These are phyloP conservation scores for Penicillium concentricum DNA, from an alignment of 2,329 filamentous ascomycete genomes.

Conservation along the genomic window DNA sequence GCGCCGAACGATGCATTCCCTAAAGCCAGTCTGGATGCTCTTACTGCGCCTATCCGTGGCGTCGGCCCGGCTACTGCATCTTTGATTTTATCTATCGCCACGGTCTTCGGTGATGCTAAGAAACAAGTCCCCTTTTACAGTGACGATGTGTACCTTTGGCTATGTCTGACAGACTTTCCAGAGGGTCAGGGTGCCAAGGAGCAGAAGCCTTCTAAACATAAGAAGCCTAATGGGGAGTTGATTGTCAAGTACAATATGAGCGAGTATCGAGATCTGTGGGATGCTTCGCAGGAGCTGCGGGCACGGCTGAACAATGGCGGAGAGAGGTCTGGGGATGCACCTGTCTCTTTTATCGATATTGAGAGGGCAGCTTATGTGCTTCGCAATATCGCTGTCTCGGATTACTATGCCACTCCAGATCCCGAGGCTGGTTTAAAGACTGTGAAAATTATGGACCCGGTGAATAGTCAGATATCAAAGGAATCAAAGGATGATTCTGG, in stretches of 20 bases:
- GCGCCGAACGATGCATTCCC: slow-evolving; percentile 28
- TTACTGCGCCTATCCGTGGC: slow-evolving; percentile 39
- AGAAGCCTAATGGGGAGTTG: slow-evolving; percentile 26
- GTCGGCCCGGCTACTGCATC: slow-evolving; percentile 46
- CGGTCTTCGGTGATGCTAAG: slow-evolving; percentile 1
- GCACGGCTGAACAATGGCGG: slow-evolving; percentile 22
- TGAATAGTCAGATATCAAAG: not conserved
- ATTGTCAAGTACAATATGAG: slow-evolving; percentile 43
- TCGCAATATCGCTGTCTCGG: slow-evolving; percentile 33
- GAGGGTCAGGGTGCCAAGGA: not conserved
- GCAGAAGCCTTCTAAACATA: slow-evolving; percentile 14
- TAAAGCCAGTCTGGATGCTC: slow-evolving; percentile 30
- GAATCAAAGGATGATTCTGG: not conserved
- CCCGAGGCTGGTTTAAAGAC: not conserved
- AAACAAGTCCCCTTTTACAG: slow-evolving; percentile 43
- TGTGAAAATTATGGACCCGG: not conserved
- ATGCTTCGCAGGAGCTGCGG: slow-evolving; percentile 23
- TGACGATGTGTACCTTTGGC: slow-evolving; percentile 45
- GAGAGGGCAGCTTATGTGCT: slow-evolving; percentile 42
- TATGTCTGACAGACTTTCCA: slow-evolving; percentile 30
- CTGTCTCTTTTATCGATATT: slow-evolving; percentile 32
- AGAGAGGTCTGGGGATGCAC: not conserved
- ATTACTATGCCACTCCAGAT: slow-evolving; percentile 5
- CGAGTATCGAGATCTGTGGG: slow-evolving; percentile 40
- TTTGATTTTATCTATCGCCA: slow-evolving; percentile 39